A percentile compares a stretch with the other conserved stretches of the same genome.
These are phyloP conservation scores for Podospora conica DNA, from an alignment of 495 filamentous ascomycete genomes.

Conservation along the genomic window DNA sequence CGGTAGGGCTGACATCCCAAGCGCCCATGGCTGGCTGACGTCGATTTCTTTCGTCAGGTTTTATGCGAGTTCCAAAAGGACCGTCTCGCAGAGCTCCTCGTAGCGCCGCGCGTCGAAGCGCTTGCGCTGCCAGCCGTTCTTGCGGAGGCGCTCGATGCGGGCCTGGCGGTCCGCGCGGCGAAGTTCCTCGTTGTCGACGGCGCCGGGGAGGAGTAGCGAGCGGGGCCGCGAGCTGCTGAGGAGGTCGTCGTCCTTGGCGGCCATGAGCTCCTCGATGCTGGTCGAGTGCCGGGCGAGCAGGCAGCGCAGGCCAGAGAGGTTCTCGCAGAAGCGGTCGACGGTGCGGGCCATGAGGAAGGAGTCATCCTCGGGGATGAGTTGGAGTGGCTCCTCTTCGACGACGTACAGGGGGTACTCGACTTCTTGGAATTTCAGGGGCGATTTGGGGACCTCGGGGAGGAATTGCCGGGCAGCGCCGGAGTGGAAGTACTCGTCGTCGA, in stretches of 20 bases:
- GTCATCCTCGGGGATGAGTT: slow-evolving; percentile 16
- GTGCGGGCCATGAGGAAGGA: slow-evolving; percentile 35
- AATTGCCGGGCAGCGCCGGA: slow-evolving; percentile 13
- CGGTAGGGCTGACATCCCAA: background rate
- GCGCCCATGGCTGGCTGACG: background rate
- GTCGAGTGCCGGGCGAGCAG: slow-evolving; percentile 38
- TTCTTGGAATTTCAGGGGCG: slow-evolving; percentile 18
- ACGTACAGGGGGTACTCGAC: slow-evolving; percentile 22
- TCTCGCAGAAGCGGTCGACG: slow-evolving; percentile 37
- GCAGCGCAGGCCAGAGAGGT: slow-evolving; percentile 34
- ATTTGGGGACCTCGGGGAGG: slow-evolving; percentile 15
- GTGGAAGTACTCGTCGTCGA: slow-evolving; percentile 34
- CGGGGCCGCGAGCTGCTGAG: slow-evolving; percentile 8
- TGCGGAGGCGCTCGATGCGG: slow-evolving; percentile 42
- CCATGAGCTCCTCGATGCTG: slow-evolving; percentile 32
- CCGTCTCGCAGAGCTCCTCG: slow-evolving; percentile 42
- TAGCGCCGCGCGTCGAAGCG: slow-evolving; percentile 45
- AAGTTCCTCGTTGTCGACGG: slow-evolving; percentile 19
- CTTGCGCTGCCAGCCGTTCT: slow-evolving; percentile 42
- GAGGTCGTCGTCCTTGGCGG: slow-evolving; percentile 7
- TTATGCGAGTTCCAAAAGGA: slow-evolving; percentile 36
- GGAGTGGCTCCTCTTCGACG: slow-evolving; percentile 12
- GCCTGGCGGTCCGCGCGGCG: slow-evolving; percentile 29
- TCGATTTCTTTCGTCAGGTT: background rate
- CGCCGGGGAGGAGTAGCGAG: slow-evolving; percentile 4